phyloP scores from a whole-genome alignment of 768 basidiomycete species.

The Boletus patriciae region DNA sequence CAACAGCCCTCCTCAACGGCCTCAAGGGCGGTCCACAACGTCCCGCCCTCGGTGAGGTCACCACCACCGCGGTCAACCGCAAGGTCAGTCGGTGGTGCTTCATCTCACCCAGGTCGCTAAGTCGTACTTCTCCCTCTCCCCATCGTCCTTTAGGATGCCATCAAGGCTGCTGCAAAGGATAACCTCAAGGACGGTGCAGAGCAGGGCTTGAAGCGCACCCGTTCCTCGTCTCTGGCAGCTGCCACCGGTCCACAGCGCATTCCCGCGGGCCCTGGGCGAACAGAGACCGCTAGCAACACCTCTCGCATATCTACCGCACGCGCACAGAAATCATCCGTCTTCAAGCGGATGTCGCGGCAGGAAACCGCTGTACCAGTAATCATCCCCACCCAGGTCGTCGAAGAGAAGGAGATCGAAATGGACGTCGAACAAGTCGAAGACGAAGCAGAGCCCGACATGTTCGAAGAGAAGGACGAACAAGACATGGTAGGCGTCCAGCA shows the following conservation, averaged over 20 bases:
- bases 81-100: slow-evolving; percentile 49
- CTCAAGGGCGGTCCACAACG: slow-evolving; percentile 63
- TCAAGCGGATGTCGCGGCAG: slow-evolving; percentile 44
- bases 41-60: slow-evolving; percentile 79
- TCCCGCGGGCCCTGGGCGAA: slow-evolving; percentile 61
- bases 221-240: slow-evolving; percentile 64
- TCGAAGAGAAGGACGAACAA: slow-evolving; percentile 59
- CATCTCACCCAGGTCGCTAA: slow-evolving; percentile 2
- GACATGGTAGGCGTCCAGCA: slow-evolving; percentile 56
- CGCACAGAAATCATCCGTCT: slow-evolving; percentile 33
- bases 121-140: not conserved
- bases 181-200: slow-evolving; percentile 55
- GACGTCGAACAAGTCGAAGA: slow-evolving; percentile 49
- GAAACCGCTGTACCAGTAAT: slow-evolving; percentile 45
- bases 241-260: slow-evolving; percentile 66
- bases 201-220: slow-evolving; percentile 54
- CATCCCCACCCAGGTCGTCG: slow-evolving; percentile 40
- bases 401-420: slow-evolving; percentile 59
- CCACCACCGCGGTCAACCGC: slow-evolving; percentile 72
- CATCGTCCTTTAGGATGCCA: slow-evolving; percentile 31
- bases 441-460: slow-evolving; percentile 44
- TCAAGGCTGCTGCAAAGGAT: slow-evolving; percentile 57
- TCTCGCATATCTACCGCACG: slow-evolving; percentile 34
- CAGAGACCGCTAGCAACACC: slow-evolving; percentile 43
- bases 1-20: slow-evolving; percentile 40